Base-by-base conservation (phyloP, 2,329 filamentous ascomycete species). In the Monilinia laxa region DNA sequence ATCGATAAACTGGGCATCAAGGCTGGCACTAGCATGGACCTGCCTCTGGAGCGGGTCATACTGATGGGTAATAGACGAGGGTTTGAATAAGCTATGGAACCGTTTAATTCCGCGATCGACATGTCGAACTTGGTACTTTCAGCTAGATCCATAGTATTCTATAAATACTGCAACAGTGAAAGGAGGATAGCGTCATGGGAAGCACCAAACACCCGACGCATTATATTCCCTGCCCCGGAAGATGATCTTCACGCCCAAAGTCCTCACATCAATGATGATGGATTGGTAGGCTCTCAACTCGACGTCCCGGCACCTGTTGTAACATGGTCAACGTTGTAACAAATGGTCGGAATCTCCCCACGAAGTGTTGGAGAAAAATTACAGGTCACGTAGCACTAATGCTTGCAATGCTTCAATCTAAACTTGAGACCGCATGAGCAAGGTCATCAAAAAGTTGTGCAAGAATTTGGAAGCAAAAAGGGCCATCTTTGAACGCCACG, bases 1-100 rank as follows among this genome's bases (percentile, higher is more conserved):
- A 51, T 62, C 58, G 58, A 51, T 35, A 38, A 7, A 52, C 51
- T 51, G 47, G 45, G 45, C 58, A 62, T 62, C 28, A 62, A 51
- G 45, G 31, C 47, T 59, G 56, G 23, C 18, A 52, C n/a, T 51
- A 62, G 57, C 60, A 40, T 63, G 51, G 52, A 63, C 35, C 35
- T 28, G 35, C 23, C n/a, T 56, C 56, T 31, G 23, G 49, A 56
- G 35, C 40, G 60, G 42, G n/a, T 25, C 47, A 53, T 40, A 63
- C 60, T 56, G n/a, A 31, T 56, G 49, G 23, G 35, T 63, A 9
- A 28, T 55, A 40, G 40, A n/a, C 49, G 25, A 63, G 49, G 25
- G 35, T 25, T 38, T 56, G 60, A 16, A 63, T 63, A 63, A 42
- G 35, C 25, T 42, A 56, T n/a, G 35, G 40, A 45, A 56, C 23